phyloP scores from a whole-genome alignment of 306 rosid genomes.

The Mucuna pruriens region DNA sequence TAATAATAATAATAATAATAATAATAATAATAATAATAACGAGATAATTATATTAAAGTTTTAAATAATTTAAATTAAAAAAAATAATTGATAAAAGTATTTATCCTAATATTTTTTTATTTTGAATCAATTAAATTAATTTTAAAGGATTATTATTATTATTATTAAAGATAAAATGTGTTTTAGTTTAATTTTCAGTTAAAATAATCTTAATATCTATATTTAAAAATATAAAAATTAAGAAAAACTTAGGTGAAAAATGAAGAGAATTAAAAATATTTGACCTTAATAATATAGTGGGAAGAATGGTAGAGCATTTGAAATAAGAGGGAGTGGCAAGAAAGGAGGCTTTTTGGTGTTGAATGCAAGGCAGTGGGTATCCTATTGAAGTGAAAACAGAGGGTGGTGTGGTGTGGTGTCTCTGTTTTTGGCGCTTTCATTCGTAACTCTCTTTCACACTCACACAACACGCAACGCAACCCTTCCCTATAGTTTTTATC shows the following conservation, averaged over 20 bases:
- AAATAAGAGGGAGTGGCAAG: background rate
- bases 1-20: too few relatives aligned
- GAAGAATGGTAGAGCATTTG: background rate
- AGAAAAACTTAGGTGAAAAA: too few relatives aligned
- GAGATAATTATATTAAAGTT: background rate
- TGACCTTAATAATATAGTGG: too few relatives aligned
- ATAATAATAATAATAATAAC: too few relatives aligned
- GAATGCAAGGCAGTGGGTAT: background rate
- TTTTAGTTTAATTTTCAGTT: too few relatives aligned
- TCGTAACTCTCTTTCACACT: background rate
- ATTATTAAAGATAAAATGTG: too few relatives aligned
- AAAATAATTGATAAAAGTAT: background rate
- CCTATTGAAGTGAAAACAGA: constrained; percentile 33
- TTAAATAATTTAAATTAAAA: background rate
- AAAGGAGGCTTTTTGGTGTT: background rate
- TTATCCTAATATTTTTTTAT: background rate
- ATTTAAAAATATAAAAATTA: too few relatives aligned
- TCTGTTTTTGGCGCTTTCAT: constrained; percentile 56
- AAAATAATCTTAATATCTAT: too few relatives aligned
- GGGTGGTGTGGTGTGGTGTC: constrained; percentile 14
- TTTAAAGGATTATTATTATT: too few relatives aligned
- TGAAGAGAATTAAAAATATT: too few relatives aligned
- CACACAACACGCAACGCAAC: background rate
- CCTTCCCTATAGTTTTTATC: background rate
- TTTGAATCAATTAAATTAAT: background rate